phyloP scores from a whole-genome alignment of 169 alveolate species.

The Nephromyces sp. region DNA sequence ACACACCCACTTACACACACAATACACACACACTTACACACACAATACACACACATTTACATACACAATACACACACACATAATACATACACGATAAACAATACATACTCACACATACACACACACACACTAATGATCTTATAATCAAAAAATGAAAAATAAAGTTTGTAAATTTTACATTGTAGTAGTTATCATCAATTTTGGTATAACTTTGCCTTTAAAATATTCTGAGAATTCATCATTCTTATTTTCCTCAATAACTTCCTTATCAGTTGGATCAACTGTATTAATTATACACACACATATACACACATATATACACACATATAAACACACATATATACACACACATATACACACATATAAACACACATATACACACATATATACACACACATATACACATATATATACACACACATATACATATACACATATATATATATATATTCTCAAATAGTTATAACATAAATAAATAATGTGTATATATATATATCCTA shows the following conservation, averaged over 20 bases:
- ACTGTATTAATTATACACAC: no score
- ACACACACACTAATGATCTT: no score
- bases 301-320: no score
- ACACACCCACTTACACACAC: no score
- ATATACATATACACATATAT: constrained; percentile 6
- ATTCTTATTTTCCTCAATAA: background rate
- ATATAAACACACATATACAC: constrained; percentile 3
- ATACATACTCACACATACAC: no score
- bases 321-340: no score
- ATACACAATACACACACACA: no score
- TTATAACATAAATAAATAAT: background rate
- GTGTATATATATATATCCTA: background rate
- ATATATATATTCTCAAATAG: background rate
- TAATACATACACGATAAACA: no score
- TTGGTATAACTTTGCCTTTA: background rate
- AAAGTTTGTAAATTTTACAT: background rate
- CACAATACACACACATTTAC: background rate
- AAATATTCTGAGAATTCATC: constrained; percentile 9
- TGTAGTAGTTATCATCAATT: constrained; percentile 10
- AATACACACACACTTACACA: no score
- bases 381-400: background rate
- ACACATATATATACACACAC: background rate
- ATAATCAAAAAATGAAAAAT: no score
- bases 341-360: no score
- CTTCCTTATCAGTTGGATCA: constrained; percentile 2